These are phyloP conservation scores for Neurospora sp. DNA, from an alignment of 495 filamentous ascomycete genomes.

Conservation along the genomic window DNA sequence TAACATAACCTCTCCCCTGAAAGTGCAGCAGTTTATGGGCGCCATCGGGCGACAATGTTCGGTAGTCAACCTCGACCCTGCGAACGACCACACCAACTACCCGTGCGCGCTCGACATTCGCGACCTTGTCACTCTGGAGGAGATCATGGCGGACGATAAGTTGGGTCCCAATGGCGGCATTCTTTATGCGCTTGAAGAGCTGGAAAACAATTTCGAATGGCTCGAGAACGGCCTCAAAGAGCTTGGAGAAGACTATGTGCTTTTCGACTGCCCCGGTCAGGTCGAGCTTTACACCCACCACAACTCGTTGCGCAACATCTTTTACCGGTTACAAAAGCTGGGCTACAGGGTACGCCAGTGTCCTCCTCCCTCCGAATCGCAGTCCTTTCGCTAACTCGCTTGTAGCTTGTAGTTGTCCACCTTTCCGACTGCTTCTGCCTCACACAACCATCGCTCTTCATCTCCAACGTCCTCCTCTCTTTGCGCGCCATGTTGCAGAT, in stretches of 20 bases:
- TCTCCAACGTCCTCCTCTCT: slow-evolving; percentile 84
- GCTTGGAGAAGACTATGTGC: slow-evolving; percentile 79
- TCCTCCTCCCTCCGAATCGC: neutral
- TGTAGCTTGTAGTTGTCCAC: slow-evolving; percentile 78
- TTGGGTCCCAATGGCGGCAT: slow-evolving; percentile 89
- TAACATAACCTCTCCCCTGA: neutral
- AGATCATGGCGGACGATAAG: slow-evolving; percentile 88
- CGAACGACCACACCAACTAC: slow-evolving; percentile 77
- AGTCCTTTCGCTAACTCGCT: slow-evolving; percentile 3
- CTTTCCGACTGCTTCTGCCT: slow-evolving; percentile 87
- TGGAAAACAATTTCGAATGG: slow-evolving; percentile 89
- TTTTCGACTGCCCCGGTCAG: slow-evolving; percentile 95
- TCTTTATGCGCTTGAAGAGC: slow-evolving; percentile 87
- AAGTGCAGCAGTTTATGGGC: slow-evolving; percentile 89
- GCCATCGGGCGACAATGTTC: slow-evolving; percentile 92
- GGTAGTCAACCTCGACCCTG: slow-evolving; percentile 91
- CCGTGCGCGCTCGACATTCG: slow-evolving; percentile 86
- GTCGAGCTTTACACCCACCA: slow-evolving; percentile 97
- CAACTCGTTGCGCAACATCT: slow-evolving; percentile 77
- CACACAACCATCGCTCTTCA: slow-evolving; percentile 84
- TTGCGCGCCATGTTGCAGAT: slow-evolving; percentile 96
- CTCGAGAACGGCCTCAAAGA: slow-evolving; percentile 67
- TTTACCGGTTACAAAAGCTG: slow-evolving; percentile 79
- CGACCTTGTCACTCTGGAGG: slow-evolving; percentile 76
- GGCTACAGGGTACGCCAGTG: slow-evolving; percentile 67